Base-by-base conservation (phyloP, 768 basidiomycete species). In the Clathrus columnatus region DNA sequence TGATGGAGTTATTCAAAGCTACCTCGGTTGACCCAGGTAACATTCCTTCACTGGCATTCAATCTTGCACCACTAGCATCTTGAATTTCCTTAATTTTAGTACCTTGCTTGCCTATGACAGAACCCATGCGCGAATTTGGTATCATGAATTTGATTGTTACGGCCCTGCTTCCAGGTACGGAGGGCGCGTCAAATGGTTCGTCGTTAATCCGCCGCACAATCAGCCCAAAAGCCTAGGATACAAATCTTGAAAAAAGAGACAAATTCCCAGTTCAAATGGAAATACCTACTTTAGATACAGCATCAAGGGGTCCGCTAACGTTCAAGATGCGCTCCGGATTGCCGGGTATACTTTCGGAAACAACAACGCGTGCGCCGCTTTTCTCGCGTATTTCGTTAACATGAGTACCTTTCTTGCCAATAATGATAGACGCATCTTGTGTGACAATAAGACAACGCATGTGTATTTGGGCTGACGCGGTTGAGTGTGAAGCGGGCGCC, bases 121-220 rank as follows among this genome's bases (percentile, higher is more conserved):
- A 96, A 42, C 95, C 95, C 95, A 98, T 98, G 57, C 95, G 87
- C 8, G 92, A 94, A 71, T 98, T 97, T 60, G 95, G 95, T 56
- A 98, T 96, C 87, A 98, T 97, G 67, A 92, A 98, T 70, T 98
- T 97, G 78, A 99, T 98, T 27, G 96, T 98, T 53, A 99, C 96
- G 26, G 96, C 95, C 57, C 94, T 83, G 65, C 93, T 96, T 57
- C 96, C 96, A 46, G 96, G 96, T 5, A 98, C 91, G 30, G 95
- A 98, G 20, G 96, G 91, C 45, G 90, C 86, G 64, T 97, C 96
- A 70, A 96, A 98, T 1, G 96, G 95, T 69, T 98, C 96, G 66
- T 99, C 96, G 67, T 98, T 99, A 71, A 98, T 99, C 62, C 95
- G 84, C 57, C 96, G 87, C 20, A 98, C 96, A 64, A 99, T 97